Percentiles rank a stretch among this genome's conserved stretches.
Evolutionary conservation across 1,284 basidiomycete species (phyloP).

Genomic region (Fistulinella cinereoalba): DNA sequence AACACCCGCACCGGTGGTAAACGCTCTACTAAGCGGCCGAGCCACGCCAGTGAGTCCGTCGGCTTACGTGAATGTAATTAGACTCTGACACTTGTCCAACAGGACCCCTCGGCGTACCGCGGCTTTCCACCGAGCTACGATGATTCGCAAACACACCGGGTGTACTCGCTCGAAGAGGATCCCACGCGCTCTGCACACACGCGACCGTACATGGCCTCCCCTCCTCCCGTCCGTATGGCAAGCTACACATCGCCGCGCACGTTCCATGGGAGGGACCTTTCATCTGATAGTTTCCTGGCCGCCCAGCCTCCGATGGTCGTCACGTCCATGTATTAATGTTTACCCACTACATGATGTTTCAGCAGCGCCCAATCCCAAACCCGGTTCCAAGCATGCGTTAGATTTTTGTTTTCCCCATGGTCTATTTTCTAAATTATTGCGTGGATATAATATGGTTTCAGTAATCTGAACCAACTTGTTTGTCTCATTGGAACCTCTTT

Average conservation of each 20-base stretch:
- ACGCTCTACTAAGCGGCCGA: constrained; percentile 1
- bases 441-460: too few relatives aligned
- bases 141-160: constrained; percentile 8
- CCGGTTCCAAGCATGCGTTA: neutral
- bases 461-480: too few relatives aligned
- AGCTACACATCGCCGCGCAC: constrained; percentile 9
- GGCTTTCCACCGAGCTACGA: constrained; percentile 26
- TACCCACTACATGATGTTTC: constrained; percentile 4
- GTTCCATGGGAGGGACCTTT: constrained; percentile 22
- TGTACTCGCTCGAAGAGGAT: constrained; percentile 8
- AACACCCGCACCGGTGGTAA: neutral
- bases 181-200: neutral
- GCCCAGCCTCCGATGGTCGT: constrained; percentile 26
- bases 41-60: constrained; percentile 19
- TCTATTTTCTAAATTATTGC: too few relatives aligned
- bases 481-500: too few relatives aligned
- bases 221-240: constrained; percentile 13
- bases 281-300: constrained; percentile 26
- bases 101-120: constrained; percentile 13
- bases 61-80: neutral
- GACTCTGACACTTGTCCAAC: neutral
- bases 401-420: constrained; percentile 2
- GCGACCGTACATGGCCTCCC: constrained; percentile 7
- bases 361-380: constrained; percentile 3
- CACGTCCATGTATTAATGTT: constrained; percentile 18